phyloP scores from a whole-genome alignment of 768 basidiomycete genomes.

The Asterophora parasitica region DNA sequence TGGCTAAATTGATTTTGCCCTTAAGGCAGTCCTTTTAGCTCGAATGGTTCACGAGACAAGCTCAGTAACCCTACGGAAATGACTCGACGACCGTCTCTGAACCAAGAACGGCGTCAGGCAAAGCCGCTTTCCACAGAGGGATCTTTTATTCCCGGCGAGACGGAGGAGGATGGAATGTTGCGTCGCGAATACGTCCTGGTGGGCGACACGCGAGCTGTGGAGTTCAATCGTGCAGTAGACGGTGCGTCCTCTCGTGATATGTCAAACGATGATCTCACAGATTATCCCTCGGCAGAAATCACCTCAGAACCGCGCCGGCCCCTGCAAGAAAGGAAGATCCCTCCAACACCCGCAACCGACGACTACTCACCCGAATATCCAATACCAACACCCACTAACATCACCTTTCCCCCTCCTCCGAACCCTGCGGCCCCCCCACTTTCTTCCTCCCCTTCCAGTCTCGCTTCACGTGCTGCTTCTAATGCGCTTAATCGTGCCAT shows the following conservation, averaged over 20 bases:
- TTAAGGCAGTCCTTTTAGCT: constrained; percentile 7
- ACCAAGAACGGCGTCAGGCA: constrained; percentile 15
- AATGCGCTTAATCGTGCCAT: constrained; percentile 77
- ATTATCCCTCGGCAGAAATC: constrained; percentile 47
- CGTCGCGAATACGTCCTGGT: constrained; percentile 92
- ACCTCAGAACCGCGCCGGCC: constrained; percentile 54
- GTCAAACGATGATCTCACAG: neutral
- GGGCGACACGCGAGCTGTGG: constrained; percentile 83
- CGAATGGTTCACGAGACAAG: constrained; percentile 21
- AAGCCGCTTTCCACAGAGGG: constrained; percentile 49
- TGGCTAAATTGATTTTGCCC: neutral
- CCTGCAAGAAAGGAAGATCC: constrained; percentile 49
- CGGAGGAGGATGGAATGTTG: constrained; percentile 76
- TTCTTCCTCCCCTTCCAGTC: constrained; percentile 60
- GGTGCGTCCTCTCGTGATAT: constrained; percentile 42
- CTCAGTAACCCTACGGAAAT: constrained; percentile 19
- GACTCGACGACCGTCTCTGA: constrained; percentile 17
- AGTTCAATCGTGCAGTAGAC: constrained; percentile 89
- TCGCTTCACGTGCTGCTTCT: constrained; percentile 57
- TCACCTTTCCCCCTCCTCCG: constrained; percentile 70
- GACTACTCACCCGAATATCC: constrained; percentile 38
- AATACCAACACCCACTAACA: constrained; percentile 27
- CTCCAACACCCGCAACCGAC: constrained; percentile 46
- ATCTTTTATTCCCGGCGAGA: constrained; percentile 76
- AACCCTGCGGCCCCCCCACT: constrained; percentile 47